Percentiles rank a stretch among this genome's conserved stretches.
These are phyloP conservation scores for Flaveria trinervia DNA, from an alignment of 129 eudicot species.

Conservation along the genomic window DNA sequence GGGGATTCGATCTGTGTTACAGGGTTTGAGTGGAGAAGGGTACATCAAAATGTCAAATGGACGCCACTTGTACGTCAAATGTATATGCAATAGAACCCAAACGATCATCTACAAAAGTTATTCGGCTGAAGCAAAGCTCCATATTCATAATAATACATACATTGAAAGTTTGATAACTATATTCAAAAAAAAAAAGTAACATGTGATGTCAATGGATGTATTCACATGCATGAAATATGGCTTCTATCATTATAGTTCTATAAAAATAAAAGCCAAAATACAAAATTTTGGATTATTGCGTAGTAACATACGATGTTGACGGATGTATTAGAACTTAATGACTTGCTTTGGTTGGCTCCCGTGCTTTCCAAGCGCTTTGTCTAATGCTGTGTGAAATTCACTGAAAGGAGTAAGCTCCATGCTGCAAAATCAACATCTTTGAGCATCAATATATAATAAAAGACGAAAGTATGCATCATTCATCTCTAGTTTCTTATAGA, in stretches of 20 bases:
- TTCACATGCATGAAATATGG: not conserved
- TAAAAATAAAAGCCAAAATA: conserved; percentile 14
- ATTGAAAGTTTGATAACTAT: too few relatives aligned
- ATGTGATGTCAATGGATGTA: not conserved
- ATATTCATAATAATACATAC: too few relatives aligned
- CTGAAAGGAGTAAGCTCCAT: conserved; percentile 72
- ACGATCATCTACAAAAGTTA: too few relatives aligned
- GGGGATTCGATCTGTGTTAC: too few relatives aligned
- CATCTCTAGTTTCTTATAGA: not conserved
- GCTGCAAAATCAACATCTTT: conserved; percentile 50
- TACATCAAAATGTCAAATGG: too few relatives aligned
- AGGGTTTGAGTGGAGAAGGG: too few relatives aligned
- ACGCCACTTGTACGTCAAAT: too few relatives aligned
- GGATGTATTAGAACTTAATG: conserved; percentile 50
- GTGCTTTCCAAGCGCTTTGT: conserved; percentile 86
- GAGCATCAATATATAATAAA: not conserved
- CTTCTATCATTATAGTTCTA: not conserved
- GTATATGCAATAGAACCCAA: too few relatives aligned
- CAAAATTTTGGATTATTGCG: conserved; percentile 14
- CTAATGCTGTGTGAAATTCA: conserved; percentile 67
- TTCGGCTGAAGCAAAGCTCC: too few relatives aligned
- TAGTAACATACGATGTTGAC: not conserved
- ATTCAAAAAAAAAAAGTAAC: too few relatives aligned
- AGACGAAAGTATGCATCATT: not conserved
- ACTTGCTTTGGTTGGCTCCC: conserved; percentile 96